Percentiles rank a stretch among this genome's conserved stretches.
These are phyloP conservation scores for Daldinia caldariorum DNA, from an alignment of 495 filamentous ascomycete species.

Conservation along the genomic window DNA sequence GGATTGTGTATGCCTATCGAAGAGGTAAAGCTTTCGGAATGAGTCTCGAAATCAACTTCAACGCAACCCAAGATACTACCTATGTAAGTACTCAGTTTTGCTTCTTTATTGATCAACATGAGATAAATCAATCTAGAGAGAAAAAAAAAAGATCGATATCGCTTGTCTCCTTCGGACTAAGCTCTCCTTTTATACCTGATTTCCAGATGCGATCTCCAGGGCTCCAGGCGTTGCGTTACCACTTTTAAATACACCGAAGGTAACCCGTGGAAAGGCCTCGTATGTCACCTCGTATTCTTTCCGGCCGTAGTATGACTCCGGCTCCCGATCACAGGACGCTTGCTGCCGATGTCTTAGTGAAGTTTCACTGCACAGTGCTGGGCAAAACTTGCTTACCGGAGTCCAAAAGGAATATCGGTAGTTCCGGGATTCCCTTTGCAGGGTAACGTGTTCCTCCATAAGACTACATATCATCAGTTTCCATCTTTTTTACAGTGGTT, in stretches of 20 bases:
- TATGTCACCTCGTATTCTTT: conserved; percentile 16
- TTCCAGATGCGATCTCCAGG: neutral
- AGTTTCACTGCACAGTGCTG: conserved; percentile 12
- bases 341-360: conserved; percentile 15
- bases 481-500: neutral
- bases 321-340: neutral
- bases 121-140: neutral
- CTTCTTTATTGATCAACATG: neutral
- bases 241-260: neutral
- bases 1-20: too few relatives aligned
- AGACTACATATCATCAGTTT: neutral
- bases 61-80: neutral
- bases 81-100: neutral
- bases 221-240: too few relatives aligned
- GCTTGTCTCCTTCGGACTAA: neutral
- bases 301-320: neutral
- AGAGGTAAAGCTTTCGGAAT: too few relatives aligned
- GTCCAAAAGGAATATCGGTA: conserved; percentile 4
- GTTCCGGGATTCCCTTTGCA: neutral
- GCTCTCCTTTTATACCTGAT: conserved; percentile 10
- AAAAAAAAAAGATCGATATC: neutral
- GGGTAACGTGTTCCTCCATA: conserved; percentile 5
- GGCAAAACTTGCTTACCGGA: neutral
- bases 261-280: neutral
- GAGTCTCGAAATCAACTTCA: too few relatives aligned